These are phyloP conservation scores for Notholithocarpus densiflorus DNA, from an alignment of 306 rosid genomes.

Conservation along the genomic window DNA sequence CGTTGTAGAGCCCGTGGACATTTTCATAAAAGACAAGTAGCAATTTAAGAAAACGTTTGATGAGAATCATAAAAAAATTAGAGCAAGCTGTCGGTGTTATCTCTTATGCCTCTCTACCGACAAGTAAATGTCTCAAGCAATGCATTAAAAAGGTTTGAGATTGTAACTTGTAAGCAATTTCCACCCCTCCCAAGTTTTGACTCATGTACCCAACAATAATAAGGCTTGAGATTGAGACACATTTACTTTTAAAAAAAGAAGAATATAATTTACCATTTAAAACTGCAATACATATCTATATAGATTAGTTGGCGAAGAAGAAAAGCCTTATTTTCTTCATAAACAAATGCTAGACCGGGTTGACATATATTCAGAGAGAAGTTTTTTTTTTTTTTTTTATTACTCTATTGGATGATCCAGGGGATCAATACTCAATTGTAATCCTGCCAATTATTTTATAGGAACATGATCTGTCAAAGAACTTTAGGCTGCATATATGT, in stretches of 20 bases:
- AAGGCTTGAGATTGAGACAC: neutral
- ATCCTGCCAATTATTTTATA: neutral
- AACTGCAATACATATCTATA: neutral
- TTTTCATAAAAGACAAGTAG: too few relatives aligned
- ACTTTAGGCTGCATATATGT: neutral
- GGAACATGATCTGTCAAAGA: slow-evolving; percentile 20
- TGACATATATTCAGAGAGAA: neutral
- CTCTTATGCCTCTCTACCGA: too few relatives aligned
- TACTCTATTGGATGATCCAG: slow-evolving; percentile 4
- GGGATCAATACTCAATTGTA: neutral
- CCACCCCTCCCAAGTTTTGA: neutral
- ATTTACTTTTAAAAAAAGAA: too few relatives aligned
- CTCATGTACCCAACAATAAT: neutral
- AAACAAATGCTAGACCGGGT: neutral
- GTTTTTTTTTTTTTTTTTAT: too few relatives aligned
- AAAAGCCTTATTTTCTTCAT: neutral
- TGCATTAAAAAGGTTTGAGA: too few relatives aligned
- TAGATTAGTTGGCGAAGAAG: neutral
- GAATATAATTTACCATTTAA: too few relatives aligned
- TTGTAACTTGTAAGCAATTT: too few relatives aligned
- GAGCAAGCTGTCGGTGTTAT: too few relatives aligned
- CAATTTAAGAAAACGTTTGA: too few relatives aligned
- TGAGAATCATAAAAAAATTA: too few relatives aligned
- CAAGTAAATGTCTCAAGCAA: too few relatives aligned
- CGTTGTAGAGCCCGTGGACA: too few relatives aligned